These are phyloP conservation scores for Cryomyces minteri DNA, from an alignment of 495 filamentous ascomycete genomes.

Conservation along the genomic window DNA sequence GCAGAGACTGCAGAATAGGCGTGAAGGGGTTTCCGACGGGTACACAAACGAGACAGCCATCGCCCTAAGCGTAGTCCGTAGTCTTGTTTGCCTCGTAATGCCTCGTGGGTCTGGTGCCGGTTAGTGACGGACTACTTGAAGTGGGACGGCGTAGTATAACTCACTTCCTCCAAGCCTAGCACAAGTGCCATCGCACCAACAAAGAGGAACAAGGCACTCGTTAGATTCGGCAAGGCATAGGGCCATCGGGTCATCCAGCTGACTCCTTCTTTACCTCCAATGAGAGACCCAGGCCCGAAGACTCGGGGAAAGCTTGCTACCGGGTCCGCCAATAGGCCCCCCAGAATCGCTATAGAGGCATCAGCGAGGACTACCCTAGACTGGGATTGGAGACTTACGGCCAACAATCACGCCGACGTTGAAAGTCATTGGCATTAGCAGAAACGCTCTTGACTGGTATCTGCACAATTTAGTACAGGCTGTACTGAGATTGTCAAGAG, in stretches of 20 bases:
- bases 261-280: conserved; percentile 33
- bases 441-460: conserved; percentile 57
- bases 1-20: conserved; percentile 3
- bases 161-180: conserved; percentile 52
- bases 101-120: conserved; percentile 29
- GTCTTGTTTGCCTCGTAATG: conserved; percentile 26
- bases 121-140: neutral
- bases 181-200: conserved; percentile 35
- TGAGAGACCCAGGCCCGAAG: conserved; percentile 38
- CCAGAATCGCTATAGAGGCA: conserved; percentile 25
- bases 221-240: conserved; percentile 58
- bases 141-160: conserved; percentile 3
- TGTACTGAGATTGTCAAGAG: neutral
- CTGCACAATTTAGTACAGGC: conserved; percentile 11
- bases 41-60: conserved; percentile 20
- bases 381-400: neutral
- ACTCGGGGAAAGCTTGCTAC: conserved; percentile 40
- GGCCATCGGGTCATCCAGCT: conserved; percentile 49
- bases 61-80: conserved; percentile 30
- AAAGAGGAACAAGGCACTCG: conserved; percentile 48
- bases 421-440: conserved; percentile 67
- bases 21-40: conserved; percentile 9
- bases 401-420: conserved; percentile 68
- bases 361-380: neutral
- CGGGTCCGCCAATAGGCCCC: conserved; percentile 58